Evolutionary conservation across 2,329 filamentous ascomycete genomes (phyloP), one percentile per base, ranked within the genome.

Genomic region (Exophiala sp.): DNA sequence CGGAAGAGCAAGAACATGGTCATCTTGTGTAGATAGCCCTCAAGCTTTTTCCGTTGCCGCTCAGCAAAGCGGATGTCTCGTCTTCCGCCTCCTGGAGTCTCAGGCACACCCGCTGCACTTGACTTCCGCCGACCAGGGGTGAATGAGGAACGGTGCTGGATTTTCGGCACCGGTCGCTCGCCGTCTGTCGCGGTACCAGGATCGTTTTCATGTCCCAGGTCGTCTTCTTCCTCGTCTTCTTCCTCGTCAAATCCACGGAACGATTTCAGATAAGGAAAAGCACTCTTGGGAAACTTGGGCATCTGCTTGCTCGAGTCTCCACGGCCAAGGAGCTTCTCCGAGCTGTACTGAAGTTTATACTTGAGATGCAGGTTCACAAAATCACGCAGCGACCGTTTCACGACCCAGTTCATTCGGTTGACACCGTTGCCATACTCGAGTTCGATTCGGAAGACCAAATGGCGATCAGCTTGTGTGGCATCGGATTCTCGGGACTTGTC

Each of bases 1-100:
- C 91, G 82, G 70, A 98, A 98, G 69, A 98, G 97, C 61, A 98
- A 81, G 79, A 91, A 97, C 47, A 88, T 83, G 53, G 97, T 91
- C 82, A 97, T 88, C 62, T 91, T 86, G 57, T 91, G 88, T 16
- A 98, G 73, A 65, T 98, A 98, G 42, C 82, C 82, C 65, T 97
- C 93, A 24, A 98, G 73, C 65, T 87, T 88, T 61, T 82, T 85
- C 49, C 91, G 81, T 56, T 70, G 73, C 53, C 72, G 73, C 16
- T 61, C 61, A 8, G 61, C 58, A 35, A 67, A 66, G 4, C 68
- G 65, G 3, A 61, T 66, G 35, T 74, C 69, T 47, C 73, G 71
- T 40, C 69, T 58, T 2, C 62, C 64, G 24, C 63, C 67, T 48
- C 68, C 68, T 14, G 63, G 63, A 24, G 65, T 59, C 19, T 66